Conservation (phyloP, 2,329 filamentous ascomycete species). For the Trichoderma atroviride region DNA sequence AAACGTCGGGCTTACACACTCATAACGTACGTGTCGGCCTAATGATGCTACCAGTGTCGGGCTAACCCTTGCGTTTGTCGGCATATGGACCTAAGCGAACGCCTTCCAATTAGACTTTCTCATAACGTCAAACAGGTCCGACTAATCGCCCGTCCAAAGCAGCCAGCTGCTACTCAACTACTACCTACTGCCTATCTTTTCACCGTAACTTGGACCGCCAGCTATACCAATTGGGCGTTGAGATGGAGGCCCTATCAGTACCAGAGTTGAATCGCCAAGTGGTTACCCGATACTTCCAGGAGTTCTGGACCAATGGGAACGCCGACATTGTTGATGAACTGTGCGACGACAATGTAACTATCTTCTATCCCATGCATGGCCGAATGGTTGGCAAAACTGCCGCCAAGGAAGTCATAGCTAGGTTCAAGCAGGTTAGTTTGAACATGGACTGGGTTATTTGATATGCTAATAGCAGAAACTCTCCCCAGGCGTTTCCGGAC, state of each 20-base stretch:
- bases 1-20: background rate
- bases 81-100: background rate
- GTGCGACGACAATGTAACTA: slow-evolving; percentile 25
- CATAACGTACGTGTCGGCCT: background rate
- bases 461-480: background rate
- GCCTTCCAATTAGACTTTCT: slow-evolving; percentile 1
- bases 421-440: slow-evolving; percentile 27
- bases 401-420: slow-evolving; percentile 21
- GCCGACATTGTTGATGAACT: slow-evolving; percentile 26
- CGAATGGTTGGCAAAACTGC: slow-evolving; percentile 24
- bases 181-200: background rate
- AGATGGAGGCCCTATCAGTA: background rate
- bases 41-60: background rate
- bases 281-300: slow-evolving; percentile 20
- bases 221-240: background rate
- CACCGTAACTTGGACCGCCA: background rate
- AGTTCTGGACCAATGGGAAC: slow-evolving; percentile 30
- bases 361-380: slow-evolving; percentile 29
- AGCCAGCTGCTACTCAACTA: background rate
- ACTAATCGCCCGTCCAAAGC: background rate
- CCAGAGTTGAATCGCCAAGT: slow-evolving; percentile 13
- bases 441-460: background rate
- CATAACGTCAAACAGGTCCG: background rate
- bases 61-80: background rate
- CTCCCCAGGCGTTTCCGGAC: background rate